Evolutionary conservation across 192 early-diverging fungal genomes (phyloP).

Genomic region (Lobulomyces angularis): DNA sequence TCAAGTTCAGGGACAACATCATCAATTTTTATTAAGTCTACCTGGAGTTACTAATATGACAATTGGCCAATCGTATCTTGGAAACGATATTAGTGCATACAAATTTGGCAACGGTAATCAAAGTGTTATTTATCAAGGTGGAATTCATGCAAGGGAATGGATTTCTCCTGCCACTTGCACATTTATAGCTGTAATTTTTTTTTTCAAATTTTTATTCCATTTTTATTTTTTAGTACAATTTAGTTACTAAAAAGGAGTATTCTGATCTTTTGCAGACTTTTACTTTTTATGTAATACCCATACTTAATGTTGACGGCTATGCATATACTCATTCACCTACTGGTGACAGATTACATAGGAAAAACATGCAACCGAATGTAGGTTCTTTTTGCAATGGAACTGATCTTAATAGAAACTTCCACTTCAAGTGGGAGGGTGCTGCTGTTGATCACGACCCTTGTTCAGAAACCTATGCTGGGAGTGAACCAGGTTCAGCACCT

Average conservation of each 20-base stretch:
- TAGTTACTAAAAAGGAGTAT: no score
- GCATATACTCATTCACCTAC: slow-evolving; percentile 24
- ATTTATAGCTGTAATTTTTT: slow-evolving; percentile 28
- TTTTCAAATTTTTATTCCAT: no score
- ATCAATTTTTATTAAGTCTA: slow-evolving; percentile 10
- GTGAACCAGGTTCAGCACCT: slow-evolving; percentile 15
- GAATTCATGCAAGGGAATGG: slow-evolving; percentile 54
- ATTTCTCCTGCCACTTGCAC: slow-evolving; percentile 32
- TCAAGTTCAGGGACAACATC: slow-evolving; percentile 14
- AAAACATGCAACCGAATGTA: slow-evolving; percentile 33
- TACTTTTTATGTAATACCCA: slow-evolving; percentile 43
- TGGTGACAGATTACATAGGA: slow-evolving; percentile 18
- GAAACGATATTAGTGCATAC: slow-evolving; percentile 11
- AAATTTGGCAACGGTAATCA: slow-evolving; percentile 17
- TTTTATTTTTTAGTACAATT: no score
- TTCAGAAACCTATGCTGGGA: slow-evolving; percentile 32
- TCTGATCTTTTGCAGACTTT: no score
- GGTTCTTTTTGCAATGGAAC: slow-evolving; percentile 27
- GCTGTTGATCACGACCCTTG: slow-evolving; percentile 36
- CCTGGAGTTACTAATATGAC: slow-evolving; percentile 9
- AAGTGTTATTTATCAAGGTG: slow-evolving; percentile 24
- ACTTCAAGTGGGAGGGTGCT: slow-evolving; percentile 25
- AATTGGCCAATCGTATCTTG: slow-evolving; percentile 19
- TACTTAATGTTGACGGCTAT: slow-evolving; percentile 51
- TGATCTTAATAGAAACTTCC: slow-evolving; percentile 40